Evolutionary conservation across 345 rosid genomes (phyloP).

Genomic region (Syzygium aromaticum): DNA sequence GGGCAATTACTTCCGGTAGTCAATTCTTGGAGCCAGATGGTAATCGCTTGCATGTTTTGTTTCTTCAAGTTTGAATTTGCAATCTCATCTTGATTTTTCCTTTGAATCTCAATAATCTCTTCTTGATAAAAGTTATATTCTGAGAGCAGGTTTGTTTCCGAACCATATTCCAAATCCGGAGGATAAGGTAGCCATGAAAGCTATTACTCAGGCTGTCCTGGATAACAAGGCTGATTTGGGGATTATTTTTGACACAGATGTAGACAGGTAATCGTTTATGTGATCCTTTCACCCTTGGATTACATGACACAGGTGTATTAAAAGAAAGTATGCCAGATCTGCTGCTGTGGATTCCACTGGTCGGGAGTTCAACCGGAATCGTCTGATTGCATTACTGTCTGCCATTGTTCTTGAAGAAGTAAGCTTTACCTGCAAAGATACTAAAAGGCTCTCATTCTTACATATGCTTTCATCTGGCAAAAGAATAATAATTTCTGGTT

Average conservation of each 20-base stretch:
- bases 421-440: conserved; percentile 11
- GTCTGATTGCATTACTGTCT: conserved; percentile 80
- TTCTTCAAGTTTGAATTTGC: not conserved
- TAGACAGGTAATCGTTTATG: conserved; percentile 56
- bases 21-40: conserved; percentile 99
- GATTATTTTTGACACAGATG: conserved; percentile 97
- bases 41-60: conserved; percentile 10
- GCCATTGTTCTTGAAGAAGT: conserved; percentile 97
- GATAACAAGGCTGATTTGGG: conserved; percentile 90
- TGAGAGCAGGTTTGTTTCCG: conserved; percentile 73
- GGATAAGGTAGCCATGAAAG: conserved; percentile 88
- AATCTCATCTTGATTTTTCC: not conserved
- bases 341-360: conserved; percentile 98
- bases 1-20: conserved; percentile 86
- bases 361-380: conserved; percentile 84
- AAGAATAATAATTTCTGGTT: not conserved
- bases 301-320: not conserved
- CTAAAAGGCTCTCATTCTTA: not conserved
- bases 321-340: conserved; percentile 39
- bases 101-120: not conserved
- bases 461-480: not conserved
- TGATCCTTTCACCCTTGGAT: not conserved
- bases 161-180: conserved; percentile 99
- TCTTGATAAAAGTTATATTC: not conserved
- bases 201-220: conserved; percentile 84